A percentile compares a stretch with the other conserved stretches of the same genome.
phyloP scores from a whole-genome alignment of 73 alveolate species.

The Chromera velia region DNA sequence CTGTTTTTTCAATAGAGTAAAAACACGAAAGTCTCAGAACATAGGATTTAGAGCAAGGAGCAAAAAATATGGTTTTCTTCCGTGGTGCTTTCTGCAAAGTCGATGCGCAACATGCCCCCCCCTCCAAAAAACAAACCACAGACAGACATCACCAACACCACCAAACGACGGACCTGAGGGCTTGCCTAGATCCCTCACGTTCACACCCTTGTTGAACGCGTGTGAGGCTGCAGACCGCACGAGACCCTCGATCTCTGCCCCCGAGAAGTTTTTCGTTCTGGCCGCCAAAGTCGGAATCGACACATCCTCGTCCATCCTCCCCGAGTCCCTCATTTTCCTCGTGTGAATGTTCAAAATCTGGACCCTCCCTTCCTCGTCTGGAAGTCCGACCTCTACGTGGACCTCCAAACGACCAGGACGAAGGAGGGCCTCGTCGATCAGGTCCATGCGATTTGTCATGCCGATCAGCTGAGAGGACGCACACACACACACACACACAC shows the following conservation, averaged over 20 bases:
- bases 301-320: constrained; percentile 54
- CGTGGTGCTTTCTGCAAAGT: too few species aligned
- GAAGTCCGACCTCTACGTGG: constrained; percentile 94
- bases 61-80: too few species aligned
- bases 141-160: background rate
- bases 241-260: constrained; percentile 87
- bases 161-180: background rate
- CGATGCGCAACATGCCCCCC: background rate
- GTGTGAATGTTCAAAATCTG: constrained; percentile 97
- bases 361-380: constrained; percentile 94
- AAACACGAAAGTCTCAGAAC: too few species aligned
- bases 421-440: constrained; percentile 98
- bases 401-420: constrained; percentile 99
- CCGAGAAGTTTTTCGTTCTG: constrained; percentile 55
- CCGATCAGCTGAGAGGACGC: constrained; percentile 14
- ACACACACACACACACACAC: background rate
- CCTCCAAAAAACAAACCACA: background rate
- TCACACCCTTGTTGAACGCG: constrained; percentile 41
- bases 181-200: background rate
- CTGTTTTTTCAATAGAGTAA: too few species aligned
- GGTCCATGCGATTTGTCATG: constrained; percentile 59
- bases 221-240: constrained; percentile 81
- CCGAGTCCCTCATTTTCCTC: constrained; percentile 76
- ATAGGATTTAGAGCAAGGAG: too few species aligned
- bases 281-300: constrained; percentile 47